Evolutionary conservation across 2,329 filamentous ascomycete genomes (phyloP).

Genomic region (Bimuria novae-zelandiae): DNA sequence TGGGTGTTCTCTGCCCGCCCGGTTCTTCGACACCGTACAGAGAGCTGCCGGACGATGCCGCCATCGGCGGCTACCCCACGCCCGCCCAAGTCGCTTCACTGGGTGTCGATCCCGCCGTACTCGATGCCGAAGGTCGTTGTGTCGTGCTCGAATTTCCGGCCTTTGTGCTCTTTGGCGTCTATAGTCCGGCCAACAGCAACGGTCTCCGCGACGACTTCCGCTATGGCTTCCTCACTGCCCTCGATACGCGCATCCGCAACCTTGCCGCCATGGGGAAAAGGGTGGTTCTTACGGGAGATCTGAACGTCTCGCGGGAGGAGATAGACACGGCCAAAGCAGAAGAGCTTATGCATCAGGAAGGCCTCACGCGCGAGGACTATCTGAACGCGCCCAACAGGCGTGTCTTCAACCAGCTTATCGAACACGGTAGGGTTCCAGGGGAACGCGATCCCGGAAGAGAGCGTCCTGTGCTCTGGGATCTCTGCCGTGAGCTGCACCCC

Average conservation of each 20-base stretch:
- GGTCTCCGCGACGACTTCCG: conserved; percentile 83
- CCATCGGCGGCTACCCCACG: conserved; percentile 87
- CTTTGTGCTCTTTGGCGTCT: conserved; percentile 91
- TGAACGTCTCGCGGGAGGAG: conserved; percentile 75
- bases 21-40: conserved; percentile 72
- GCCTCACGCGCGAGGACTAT: conserved; percentile 71
- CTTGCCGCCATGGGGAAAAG: conserved; percentile 78
- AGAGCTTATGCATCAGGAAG: conserved; percentile 73
- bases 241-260: conserved; percentile 86
- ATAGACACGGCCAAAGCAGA: conserved; percentile 77
- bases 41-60: conserved; percentile 72
- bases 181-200: conserved; percentile 88
- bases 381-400: conserved; percentile 72
- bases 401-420: conserved; percentile 84
- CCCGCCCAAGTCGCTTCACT: conserved; percentile 66
- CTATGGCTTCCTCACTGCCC: conserved; percentile 74
- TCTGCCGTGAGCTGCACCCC: conserved; percentile 81
- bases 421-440: conserved; percentile 70
- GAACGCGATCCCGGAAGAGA: conserved; percentile 72
- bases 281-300: conserved; percentile 82
- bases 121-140: conserved; percentile 92
- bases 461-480: conserved; percentile 76
- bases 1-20: conserved; percentile 76
- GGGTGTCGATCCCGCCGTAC: conserved; percentile 66
- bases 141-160: conserved; percentile 91